A percentile compares a stretch with the other conserved stretches of the same genome.
phyloP scores from a whole-genome alignment of 169 alveolate genomes.

The Eimeria falciformis region DNA sequence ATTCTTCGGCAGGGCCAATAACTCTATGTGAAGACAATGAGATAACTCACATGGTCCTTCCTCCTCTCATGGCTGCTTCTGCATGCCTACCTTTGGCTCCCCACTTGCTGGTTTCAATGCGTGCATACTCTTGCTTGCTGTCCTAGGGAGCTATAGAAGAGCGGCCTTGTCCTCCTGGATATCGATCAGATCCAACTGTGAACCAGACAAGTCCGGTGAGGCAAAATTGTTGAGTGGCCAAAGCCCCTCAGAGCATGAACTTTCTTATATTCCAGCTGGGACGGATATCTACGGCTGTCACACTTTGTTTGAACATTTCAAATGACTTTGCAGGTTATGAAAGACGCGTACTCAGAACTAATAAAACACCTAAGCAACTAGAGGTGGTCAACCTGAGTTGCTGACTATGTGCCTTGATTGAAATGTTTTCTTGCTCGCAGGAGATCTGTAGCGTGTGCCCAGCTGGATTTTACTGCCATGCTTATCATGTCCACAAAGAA shows the following conservation, averaged over 20 bases:
- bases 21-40: too few relatives aligned
- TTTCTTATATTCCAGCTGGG: too few relatives aligned
- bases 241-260: not conserved
- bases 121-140: not conserved
- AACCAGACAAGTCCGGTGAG: slow-evolving; percentile 9
- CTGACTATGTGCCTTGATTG: too few relatives aligned
- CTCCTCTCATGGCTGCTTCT: not conserved
- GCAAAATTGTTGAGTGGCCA: not conserved
- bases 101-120: too few relatives aligned
- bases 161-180: slow-evolving; percentile 57
- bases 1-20: too few relatives aligned
- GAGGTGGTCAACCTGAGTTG: too few relatives aligned
- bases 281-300: too few relatives aligned
- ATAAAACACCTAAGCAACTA: too few relatives aligned
- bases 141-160: not conserved
- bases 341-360: too few relatives aligned
- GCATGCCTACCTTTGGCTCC: not conserved
- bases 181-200: not conserved
- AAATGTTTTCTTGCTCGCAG: not conserved
- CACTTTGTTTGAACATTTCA: too few relatives aligned
- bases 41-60: not conserved
- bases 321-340: too few relatives aligned
- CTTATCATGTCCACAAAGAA: slow-evolving; percentile 10
- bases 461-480: slow-evolving; percentile 18
- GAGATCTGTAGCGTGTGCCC: not conserved